phyloP scores from a whole-genome alignment of 805 yeast species.

The Monosporozyma aquatica region DNA sequence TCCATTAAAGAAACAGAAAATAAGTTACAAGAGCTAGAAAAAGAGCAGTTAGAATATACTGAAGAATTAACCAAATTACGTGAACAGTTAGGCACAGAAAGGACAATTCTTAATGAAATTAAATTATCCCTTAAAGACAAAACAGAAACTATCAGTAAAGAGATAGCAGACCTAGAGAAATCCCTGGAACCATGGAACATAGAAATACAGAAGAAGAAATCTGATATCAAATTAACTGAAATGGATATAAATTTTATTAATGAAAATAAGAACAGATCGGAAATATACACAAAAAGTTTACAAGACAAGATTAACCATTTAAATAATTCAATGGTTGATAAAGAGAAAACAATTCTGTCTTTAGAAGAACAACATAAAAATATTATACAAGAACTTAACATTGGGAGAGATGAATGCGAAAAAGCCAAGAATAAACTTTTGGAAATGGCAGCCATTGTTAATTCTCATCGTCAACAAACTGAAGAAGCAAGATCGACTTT shows the following conservation, averaged over 20 bases:
- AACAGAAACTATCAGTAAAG: conserved; percentile 56
- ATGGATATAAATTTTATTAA: conserved; percentile 54
- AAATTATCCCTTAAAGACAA: conserved; percentile 61
- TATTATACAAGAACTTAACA: conserved; percentile 42
- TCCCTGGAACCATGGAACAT: conserved; percentile 79
- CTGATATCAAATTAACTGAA: conserved; percentile 54
- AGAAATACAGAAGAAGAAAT: conserved; percentile 51
- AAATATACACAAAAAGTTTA: conserved; percentile 38
- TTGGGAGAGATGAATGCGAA: conserved; percentile 50
- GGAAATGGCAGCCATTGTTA: conserved; percentile 46
- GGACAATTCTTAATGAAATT: conserved; percentile 48
- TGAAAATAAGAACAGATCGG: conserved; percentile 37
- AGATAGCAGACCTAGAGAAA: conserved; percentile 54
- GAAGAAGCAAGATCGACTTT: conserved; percentile 58
- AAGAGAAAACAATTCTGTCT: conserved; percentile 39
- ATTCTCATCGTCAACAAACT: conserved; percentile 48
- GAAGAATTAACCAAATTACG: conserved; percentile 40
- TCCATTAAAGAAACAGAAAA: conserved; percentile 37
- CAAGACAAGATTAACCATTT: conserved; percentile 38
- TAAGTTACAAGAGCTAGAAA: conserved; percentile 38
- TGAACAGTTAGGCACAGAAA: conserved; percentile 42
- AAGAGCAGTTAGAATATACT: conserved; percentile 37
- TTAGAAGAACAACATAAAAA: conserved; percentile 42
- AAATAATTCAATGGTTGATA: conserved; percentile 40
- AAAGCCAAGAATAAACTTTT: conserved; percentile 42